These are phyloP conservation scores for Pestalotiopsis sp. DNA, from an alignment of 2,329 filamentous ascomycete genomes.

Conservation along the genomic window DNA sequence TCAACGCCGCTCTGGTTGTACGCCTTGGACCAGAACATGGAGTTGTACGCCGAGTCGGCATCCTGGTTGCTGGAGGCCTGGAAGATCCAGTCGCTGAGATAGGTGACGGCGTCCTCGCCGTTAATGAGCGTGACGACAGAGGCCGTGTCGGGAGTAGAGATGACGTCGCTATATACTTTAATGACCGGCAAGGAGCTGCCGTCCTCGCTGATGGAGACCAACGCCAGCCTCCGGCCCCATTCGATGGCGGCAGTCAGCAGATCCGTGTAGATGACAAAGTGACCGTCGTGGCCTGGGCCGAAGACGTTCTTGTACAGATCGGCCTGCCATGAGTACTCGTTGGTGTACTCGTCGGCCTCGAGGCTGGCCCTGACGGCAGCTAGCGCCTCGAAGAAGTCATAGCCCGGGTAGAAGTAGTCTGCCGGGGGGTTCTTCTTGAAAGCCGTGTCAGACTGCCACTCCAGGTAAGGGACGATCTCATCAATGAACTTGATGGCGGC, in stretches of 20 bases:
- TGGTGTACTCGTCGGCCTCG: constrained; percentile 34
- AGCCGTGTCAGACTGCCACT: constrained; percentile 41
- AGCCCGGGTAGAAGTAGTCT: constrained; percentile 39
- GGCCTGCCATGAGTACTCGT: constrained; percentile 43
- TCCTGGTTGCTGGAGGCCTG: constrained; percentile 38
- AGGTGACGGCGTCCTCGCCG: constrained; percentile 30
- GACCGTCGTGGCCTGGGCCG: constrained; percentile 42
- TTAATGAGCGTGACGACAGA: constrained; percentile 33
- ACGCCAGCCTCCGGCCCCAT: constrained; percentile 32
- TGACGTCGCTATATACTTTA: constrained; percentile 35
- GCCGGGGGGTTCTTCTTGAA: constrained; percentile 41
- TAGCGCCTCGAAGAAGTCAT: constrained; percentile 40
- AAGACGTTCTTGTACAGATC: constrained; percentile 41
- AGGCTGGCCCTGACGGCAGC: constrained; percentile 34
- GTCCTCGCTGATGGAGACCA: constrained; percentile 33
- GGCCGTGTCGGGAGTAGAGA: constrained; percentile 30
- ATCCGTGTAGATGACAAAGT: constrained; percentile 44
- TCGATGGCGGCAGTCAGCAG: constrained; percentile 39
- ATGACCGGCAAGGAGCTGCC: constrained; percentile 29
- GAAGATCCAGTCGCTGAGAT: constrained; percentile 30
- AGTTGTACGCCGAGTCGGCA: constrained; percentile 42
- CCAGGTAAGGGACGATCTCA: constrained; percentile 41
- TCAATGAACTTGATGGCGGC: constrained; percentile 41
- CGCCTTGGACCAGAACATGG: constrained; percentile 39
- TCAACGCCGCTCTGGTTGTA: constrained; percentile 31